phyloP scores from a whole-genome alignment of 2,329 filamentous ascomycete genomes.

The Arthroderma sp. region DNA sequence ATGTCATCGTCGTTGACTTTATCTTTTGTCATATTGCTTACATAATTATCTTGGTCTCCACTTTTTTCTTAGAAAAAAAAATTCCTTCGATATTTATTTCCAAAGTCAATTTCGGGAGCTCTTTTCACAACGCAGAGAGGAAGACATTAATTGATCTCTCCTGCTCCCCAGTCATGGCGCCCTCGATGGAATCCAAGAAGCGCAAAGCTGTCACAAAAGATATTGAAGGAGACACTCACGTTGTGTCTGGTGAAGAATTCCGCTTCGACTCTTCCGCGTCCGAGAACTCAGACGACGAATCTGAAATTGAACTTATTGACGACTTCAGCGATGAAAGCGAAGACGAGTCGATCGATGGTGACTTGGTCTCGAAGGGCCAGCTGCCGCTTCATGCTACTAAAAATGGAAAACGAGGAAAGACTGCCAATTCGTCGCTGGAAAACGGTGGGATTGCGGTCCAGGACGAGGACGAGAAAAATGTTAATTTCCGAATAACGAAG shows the following conservation, averaged over 20 bases:
- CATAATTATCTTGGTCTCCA: not conserved
- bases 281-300: constrained; percentile 31
- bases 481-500: constrained; percentile 35
- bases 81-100: not conserved
- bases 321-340: constrained; percentile 41
- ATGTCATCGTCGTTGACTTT: too few relatives aligned
- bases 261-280: constrained; percentile 33
- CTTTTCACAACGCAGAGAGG: not conserved
- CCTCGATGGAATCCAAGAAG: constrained; percentile 42
- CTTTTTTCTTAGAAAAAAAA: not conserved
- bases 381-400: constrained; percentile 31
- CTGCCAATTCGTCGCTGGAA: not conserved
- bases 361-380: constrained; percentile 16
- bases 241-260: constrained; percentile 51
- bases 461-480: not conserved
- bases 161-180: constrained; percentile 20
- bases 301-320: constrained; percentile 45
- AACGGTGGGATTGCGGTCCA: not conserved
- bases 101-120: not conserved
- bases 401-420: not conserved
- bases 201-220: constrained; percentile 52
- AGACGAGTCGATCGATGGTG: constrained; percentile 7
- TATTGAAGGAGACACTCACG: constrained; percentile 33
- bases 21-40: not conserved
- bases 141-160: not conserved